Evolutionary conservation across 768 basidiomycete species (phyloP).

Genomic region (Serendipita indica): DNA sequence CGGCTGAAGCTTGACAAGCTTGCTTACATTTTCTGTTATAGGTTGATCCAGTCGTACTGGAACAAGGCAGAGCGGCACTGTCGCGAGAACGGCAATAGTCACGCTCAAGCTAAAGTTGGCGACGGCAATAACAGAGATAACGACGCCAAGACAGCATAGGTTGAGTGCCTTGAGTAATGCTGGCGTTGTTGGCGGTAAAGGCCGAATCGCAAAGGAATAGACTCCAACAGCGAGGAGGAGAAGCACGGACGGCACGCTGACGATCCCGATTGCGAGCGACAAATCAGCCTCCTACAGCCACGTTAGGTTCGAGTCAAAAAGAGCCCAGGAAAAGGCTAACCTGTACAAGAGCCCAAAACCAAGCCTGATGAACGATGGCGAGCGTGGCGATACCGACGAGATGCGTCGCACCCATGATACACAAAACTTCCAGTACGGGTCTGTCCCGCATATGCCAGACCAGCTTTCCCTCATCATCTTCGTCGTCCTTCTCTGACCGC

Average conservation of each 20-base stretch:
- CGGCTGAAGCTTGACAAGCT: constrained; percentile 24
- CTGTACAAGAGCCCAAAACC: constrained; percentile 21
- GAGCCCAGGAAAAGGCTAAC: constrained; percentile 14
- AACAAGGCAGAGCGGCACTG: constrained; percentile 40
- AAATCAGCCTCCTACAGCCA: no score
- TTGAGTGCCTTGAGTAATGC: constrained; percentile 54
- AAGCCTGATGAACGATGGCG: constrained; percentile 29
- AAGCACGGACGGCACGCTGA: constrained; percentile 12
- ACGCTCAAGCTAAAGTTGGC: constrained; percentile 88
- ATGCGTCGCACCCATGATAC: constrained; percentile 45
- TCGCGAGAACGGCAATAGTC: constrained; percentile 46
- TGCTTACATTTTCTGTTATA: not conserved
- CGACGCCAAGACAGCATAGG: constrained; percentile 69
- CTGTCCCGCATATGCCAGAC: constrained; percentile 27
- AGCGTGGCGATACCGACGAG: constrained; percentile 39
- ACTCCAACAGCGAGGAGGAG: not conserved
- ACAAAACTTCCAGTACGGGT: constrained; percentile 38
- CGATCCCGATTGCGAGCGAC: not conserved
- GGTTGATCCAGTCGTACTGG: constrained; percentile 14
- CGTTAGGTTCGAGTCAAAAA: not conserved
- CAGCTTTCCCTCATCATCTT: constrained; percentile 22
- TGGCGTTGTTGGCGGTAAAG: constrained; percentile 23
- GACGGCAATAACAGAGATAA: constrained; percentile 73
- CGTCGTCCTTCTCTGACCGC: constrained; percentile 16
- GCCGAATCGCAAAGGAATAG: not conserved